phyloP scores from a whole-genome alignment of 257 asterid species.

The Solanum sitiens region DNA sequence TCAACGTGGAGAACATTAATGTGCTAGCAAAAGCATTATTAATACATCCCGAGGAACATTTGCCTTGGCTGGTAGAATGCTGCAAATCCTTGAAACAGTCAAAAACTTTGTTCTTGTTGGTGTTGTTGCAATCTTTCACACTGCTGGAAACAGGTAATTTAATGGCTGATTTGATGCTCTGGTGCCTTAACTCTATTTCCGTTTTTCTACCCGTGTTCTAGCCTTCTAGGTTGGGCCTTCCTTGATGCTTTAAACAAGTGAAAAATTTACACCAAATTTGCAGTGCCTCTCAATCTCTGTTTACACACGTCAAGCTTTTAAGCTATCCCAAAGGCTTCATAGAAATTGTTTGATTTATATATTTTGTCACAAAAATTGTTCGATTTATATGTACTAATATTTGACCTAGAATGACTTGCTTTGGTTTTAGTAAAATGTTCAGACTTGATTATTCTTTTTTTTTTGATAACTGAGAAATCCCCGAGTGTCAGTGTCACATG shows the following conservation, averaged over 20 bases:
- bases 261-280: background rate
- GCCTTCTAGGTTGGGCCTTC: background rate
- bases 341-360: background rate
- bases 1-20: conserved; percentile 49
- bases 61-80: conserved; percentile 69
- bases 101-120: conserved; percentile 51
- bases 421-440: background rate
- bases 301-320: background rate
- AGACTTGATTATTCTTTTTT: background rate
- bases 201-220: background rate
- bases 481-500: background rate
- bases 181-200: background rate
- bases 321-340: too few species aligned
- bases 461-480: background rate
- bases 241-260: background rate
- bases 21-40: conserved; percentile 45
- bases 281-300: background rate
- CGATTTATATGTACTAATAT: background rate
- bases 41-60: conserved; percentile 30
- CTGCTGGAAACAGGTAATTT: conserved; percentile 47
- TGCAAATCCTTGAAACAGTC: conserved; percentile 52
- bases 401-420: background rate
- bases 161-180: background rate
- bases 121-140: conserved; percentile 53
- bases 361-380: background rate